Evolutionary conservation across 495 filamentous ascomycete genomes (phyloP), one percentile per base, ranked within the genome.

Genomic region (Penicillium argentinense): DNA sequence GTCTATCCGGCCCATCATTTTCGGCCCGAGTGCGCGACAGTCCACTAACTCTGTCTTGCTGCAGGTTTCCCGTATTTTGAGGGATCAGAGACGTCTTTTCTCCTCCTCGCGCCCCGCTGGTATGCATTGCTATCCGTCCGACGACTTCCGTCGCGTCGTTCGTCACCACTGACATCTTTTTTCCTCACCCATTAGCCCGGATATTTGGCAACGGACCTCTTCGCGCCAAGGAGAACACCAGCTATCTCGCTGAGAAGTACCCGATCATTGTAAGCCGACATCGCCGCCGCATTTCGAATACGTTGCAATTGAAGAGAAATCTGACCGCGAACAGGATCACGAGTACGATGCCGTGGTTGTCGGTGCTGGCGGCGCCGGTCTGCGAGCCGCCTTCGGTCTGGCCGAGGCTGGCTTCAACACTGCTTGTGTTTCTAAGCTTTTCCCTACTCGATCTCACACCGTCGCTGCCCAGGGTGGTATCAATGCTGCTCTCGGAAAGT

Each of bases 381-480:
- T 97, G 53, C 89, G 92, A 59, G 92, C 92, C 40, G 92, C 92
- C 36, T 95, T 97, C 73, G 92, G 92, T 72, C 82, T 97, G 45
- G 92, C 92, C 53, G 92, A 97, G 73, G 92, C 92, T 59, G 92
- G 92, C 37, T 96, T 97, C 80, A 96, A 97, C 70, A 96, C 91
- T 42, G 92, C 92, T 44, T 97, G 92, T 76, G 93, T 97, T 73
- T 95, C 89, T 29, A 97, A 97, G 77, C 83, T 97, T 23, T 97
- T 97, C 76, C 92, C 92, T 47, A 97, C 92, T 25, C 78, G 92
- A 79, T 87, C 81, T 71, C 92, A 97, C 74, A 97, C 92, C 14
- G 92, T 97, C 60, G 92, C 92, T 37, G 92, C 92, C 23, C 57
- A 69, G 49, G 64, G 64, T 59, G 90, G 90, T 57, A 95, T 96